phyloP scores from a whole-genome alignment of 2,329 filamentous ascomycete species.

The Trichoderma sp. region DNA sequence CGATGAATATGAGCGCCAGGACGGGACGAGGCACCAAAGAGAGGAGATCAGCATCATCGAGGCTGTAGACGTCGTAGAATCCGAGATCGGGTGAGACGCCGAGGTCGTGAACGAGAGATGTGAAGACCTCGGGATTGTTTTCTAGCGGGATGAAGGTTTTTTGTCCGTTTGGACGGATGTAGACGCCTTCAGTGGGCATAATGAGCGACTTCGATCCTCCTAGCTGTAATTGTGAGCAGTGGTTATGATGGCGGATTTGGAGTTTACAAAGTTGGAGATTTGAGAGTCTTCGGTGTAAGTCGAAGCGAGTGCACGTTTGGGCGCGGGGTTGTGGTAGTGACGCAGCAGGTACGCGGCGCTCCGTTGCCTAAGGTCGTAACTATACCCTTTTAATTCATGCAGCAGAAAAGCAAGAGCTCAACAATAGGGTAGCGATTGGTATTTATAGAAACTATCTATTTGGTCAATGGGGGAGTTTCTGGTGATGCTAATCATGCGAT shows the following conservation, averaged over 20 bases:
- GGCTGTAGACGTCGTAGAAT: slow-evolving; percentile 81
- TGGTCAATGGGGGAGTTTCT: neutral
- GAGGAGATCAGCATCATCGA: slow-evolving; percentile 76
- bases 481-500: neutral
- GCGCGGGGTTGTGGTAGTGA: slow-evolving; percentile 20
- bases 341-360: slow-evolving; percentile 15
- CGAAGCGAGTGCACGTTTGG: neutral
- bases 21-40: slow-evolving; percentile 71
- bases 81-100: slow-evolving; percentile 67
- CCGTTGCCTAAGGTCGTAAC: slow-evolving; percentile 7
- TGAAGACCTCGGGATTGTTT: slow-evolving; percentile 78
- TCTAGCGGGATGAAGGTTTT: slow-evolving; percentile 48
- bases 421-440: neutral
- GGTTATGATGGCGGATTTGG: neutral
- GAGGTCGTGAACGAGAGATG: slow-evolving; percentile 67
- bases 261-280: neutral
- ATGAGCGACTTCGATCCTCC: neutral
- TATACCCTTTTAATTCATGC: neutral
- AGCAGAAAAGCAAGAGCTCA: neutral
- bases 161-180: slow-evolving; percentile 34
- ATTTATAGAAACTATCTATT: neutral
- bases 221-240: neutral
- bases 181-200: slow-evolving; percentile 38
- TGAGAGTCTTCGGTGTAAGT: neutral
- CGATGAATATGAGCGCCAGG: slow-evolving; percentile 77